Base-by-base conservation (phyloP, 2,329 filamentous ascomycete genomes). In the Penicillium olsonii region DNA sequence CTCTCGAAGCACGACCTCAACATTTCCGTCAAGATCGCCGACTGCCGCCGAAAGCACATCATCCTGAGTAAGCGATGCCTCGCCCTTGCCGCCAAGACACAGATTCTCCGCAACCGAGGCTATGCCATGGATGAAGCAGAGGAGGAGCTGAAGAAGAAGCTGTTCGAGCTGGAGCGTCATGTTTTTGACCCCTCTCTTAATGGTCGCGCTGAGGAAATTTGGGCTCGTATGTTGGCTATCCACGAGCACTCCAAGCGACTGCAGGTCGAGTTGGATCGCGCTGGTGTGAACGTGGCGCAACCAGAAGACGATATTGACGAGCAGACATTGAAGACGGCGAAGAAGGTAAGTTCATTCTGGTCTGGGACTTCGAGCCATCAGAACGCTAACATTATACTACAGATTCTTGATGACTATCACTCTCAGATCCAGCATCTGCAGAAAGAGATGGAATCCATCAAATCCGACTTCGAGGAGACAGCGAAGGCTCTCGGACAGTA, bases 121-220 rank as follows among this genome's bases (percentile, higher is more conserved):
- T 87, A 86, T 62, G 82, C 82, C 4, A 83, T 87, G 75, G 83
- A 85, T 54, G 78, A 79, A 46, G 76, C 78, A 3, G 84, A 87
- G 65, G 84, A 86, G 64, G 80, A 81, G 54, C 61, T 87, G 47
- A 82, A 82, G 69, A 81, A 81, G 68, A 84, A 83, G 62, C 70
- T 87, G 40, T 60, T 77, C n/a, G 74, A 75, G 50, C 69, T 87
- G 41, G 81, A 85, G 64, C 77, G 77, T 44, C 74, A 75, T 42
- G 80, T 84, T 2, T 80, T 82, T 43, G 83, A 87, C 59, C 83
- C 84, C 0, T 77, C 78, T 5, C 73, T 85, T 39, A 77, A 76
- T 37, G 84, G 82, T 4, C 72, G 83, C 18, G 80, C 80, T 50
- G 84, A 87, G 64, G 83, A 86, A 67, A 82, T 86, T 48, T 87